These are phyloP conservation scores for Chernovozyma aurita DNA, from an alignment of 1,139 yeast species.

Conservation along the genomic window DNA sequence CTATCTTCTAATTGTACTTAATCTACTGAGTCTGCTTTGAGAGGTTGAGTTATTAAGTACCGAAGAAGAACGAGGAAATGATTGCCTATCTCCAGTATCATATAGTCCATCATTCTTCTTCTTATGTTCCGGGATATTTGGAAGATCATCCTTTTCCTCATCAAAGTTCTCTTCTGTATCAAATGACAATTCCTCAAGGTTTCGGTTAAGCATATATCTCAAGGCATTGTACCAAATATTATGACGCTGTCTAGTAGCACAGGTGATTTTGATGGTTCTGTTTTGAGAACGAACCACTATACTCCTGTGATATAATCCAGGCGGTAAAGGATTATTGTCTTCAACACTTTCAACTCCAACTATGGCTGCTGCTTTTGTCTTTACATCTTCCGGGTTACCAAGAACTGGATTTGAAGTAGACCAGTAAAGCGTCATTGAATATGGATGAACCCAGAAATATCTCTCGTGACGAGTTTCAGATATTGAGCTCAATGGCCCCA, in stretches of 20 bases:
- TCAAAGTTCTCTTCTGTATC: slow-evolving; percentile 28
- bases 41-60: slow-evolving; percentile 13
- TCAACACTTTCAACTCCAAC: slow-evolving; percentile 72
- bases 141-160: slow-evolving; percentile 11
- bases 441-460: slow-evolving; percentile 96
- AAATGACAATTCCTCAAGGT: slow-evolving; percentile 55
- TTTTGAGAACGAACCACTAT: slow-evolving; percentile 71
- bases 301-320: slow-evolving; percentile 84
- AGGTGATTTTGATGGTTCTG: slow-evolving; percentile 71
- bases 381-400: slow-evolving; percentile 60
- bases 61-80: slow-evolving; percentile 20
- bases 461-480: slow-evolving; percentile 85
- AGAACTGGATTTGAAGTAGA: slow-evolving; percentile 75
- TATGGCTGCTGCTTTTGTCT: slow-evolving; percentile 79
- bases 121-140: background rate
- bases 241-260: slow-evolving; percentile 84
- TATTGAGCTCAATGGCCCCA: slow-evolving; percentile 71
- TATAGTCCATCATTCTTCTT: slow-evolving; percentile 8
- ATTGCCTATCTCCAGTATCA: slow-evolving; percentile 27
- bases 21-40: slow-evolving; percentile 17
- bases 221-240: slow-evolving; percentile 89
- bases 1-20: slow-evolving; percentile 18
- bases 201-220: slow-evolving; percentile 68
- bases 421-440: slow-evolving; percentile 89
- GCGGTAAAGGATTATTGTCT: slow-evolving; percentile 85